These are phyloP conservation scores for Sporothrix brunneoviolacea DNA, from an alignment of 2,329 filamentous ascomycete genomes.

Conservation along the genomic window DNA sequence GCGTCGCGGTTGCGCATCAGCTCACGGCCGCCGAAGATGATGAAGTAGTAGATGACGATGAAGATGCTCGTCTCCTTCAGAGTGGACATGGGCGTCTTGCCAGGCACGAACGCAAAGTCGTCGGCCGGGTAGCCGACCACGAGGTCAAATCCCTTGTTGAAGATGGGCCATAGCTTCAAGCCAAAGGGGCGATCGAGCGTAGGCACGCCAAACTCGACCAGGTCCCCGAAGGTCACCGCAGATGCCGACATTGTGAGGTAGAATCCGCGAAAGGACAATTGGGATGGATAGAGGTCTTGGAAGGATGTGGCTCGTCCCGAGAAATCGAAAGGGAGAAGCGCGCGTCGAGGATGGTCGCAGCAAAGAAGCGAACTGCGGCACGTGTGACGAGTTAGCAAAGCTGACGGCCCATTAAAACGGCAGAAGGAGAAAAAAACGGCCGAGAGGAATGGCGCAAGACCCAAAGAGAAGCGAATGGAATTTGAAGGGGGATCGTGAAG, in stretches of 20 bases:
- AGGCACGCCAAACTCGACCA: conserved; percentile 53
- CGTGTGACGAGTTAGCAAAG: conserved; percentile 11
- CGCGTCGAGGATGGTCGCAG: not conserved
- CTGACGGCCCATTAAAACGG: not conserved
- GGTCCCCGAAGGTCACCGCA: conserved; percentile 6
- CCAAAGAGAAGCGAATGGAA: too few relatives aligned
- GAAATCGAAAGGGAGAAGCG: not conserved
- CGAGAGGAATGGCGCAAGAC: too few relatives aligned
- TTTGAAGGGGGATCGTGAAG: too few relatives aligned
- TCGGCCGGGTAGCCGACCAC: conserved; percentile 75
- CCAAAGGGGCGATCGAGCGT: conserved; percentile 90
- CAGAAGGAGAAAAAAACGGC: not conserved
- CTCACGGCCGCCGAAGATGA: conserved; percentile 90
- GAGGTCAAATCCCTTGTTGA: conserved; percentile 75
- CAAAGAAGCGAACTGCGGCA: conserved; percentile 5
- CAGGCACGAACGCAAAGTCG: conserved; percentile 77
- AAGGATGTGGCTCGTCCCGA: conserved; percentile 1
- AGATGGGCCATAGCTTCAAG: conserved; percentile 86
- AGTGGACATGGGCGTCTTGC: conserved; percentile 83
- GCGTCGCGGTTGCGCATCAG: conserved; percentile 81
- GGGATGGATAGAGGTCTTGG: too few relatives aligned
- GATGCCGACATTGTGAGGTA: conserved; percentile 15
- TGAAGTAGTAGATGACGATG: conserved; percentile 80
- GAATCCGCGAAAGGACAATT: too few relatives aligned
- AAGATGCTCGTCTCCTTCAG: conserved; percentile 74